These are phyloP conservation scores for Ophiostoma ips DNA, from an alignment of 2,329 filamentous ascomycete genomes.

Conservation along the genomic window DNA sequence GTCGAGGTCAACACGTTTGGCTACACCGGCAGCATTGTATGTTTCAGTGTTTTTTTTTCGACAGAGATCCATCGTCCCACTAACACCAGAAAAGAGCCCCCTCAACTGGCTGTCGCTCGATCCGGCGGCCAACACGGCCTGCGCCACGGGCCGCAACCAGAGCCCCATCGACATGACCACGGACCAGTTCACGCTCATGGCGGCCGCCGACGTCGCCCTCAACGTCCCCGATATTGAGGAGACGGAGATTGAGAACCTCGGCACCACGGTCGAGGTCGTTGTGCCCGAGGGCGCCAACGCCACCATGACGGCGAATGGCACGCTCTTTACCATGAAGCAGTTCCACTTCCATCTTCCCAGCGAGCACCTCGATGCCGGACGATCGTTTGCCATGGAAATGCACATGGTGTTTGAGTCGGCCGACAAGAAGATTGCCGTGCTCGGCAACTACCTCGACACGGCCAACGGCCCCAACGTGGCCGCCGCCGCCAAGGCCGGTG, in stretches of 20 bases:
- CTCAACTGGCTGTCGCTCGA: conserved; percentile 23
- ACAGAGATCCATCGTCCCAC: too few relatives aligned
- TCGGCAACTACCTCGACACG: conserved; percentile 30
- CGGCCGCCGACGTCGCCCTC: conserved; percentile 21
- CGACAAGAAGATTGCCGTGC: conserved; percentile 26
- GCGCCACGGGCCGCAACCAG: conserved; percentile 37
- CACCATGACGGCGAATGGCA: conserved; percentile 24
- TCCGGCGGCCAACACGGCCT: conserved; percentile 30
- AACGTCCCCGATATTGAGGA: conserved; percentile 28
- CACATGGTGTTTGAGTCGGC: conserved; percentile 45
- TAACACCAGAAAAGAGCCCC: conserved; percentile 17
- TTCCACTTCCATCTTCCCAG: conserved; percentile 38
- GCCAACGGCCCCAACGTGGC: conserved; percentile 16
- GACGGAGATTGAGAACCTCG: conserved; percentile 41
- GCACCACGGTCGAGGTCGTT: conserved; percentile 42
- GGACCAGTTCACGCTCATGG: conserved; percentile 21
- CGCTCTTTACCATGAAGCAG: conserved; percentile 27
- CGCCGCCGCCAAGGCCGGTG: not conserved
- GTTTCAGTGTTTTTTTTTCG: conserved; percentile 2
- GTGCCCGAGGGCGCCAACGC: conserved; percentile 16
- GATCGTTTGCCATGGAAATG: conserved; percentile 31
- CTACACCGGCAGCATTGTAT: conserved; percentile 24
- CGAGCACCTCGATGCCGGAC: conserved; percentile 32
- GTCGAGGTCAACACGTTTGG: conserved; percentile 25
- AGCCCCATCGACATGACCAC: conserved; percentile 42